phyloP scores from a whole-genome alignment of 495 filamentous ascomycete genomes.

The Penicillium steckii region DNA sequence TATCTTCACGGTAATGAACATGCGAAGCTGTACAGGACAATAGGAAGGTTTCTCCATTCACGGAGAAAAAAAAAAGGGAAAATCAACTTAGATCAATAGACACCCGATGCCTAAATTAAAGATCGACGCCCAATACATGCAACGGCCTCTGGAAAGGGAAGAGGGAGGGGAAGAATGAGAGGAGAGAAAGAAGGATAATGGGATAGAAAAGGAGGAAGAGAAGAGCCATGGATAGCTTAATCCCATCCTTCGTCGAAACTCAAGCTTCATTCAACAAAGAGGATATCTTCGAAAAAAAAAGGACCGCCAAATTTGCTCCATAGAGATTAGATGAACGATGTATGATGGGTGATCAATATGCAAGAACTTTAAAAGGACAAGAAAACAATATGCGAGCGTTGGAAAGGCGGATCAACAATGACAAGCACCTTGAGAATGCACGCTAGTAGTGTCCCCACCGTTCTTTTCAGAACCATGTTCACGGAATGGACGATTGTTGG shows the following conservation, averaged over 20 bases:
- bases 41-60: background rate
- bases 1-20: slow-evolving; percentile 8
- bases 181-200: too few relatives aligned
- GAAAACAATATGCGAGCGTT: background rate
- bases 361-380: too few relatives aligned
- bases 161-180: background rate
- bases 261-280: slow-evolving; percentile 9
- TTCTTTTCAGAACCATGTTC: too few relatives aligned
- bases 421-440: slow-evolving; percentile 29
- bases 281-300: slow-evolving; percentile 10
- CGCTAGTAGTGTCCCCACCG: background rate
- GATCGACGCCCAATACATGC: slow-evolving; percentile 26
- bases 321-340: slow-evolving; percentile 8
- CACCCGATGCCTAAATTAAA: slow-evolving; percentile 15
- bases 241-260: background rate
- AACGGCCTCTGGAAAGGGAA: slow-evolving; percentile 11
- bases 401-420: slow-evolving; percentile 17
- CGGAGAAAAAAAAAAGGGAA: background rate
- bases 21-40: slow-evolving; percentile 7
- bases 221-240: background rate
- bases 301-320: slow-evolving; percentile 21
- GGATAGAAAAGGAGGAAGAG: too few relatives aligned
- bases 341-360: background rate
- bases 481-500: too few relatives aligned
- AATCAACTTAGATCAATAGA: slow-evolving; percentile 4